phyloP scores from a whole-genome alignment of 1,284 basidiomycete species.

The Paramarasmius palmivorus region DNA sequence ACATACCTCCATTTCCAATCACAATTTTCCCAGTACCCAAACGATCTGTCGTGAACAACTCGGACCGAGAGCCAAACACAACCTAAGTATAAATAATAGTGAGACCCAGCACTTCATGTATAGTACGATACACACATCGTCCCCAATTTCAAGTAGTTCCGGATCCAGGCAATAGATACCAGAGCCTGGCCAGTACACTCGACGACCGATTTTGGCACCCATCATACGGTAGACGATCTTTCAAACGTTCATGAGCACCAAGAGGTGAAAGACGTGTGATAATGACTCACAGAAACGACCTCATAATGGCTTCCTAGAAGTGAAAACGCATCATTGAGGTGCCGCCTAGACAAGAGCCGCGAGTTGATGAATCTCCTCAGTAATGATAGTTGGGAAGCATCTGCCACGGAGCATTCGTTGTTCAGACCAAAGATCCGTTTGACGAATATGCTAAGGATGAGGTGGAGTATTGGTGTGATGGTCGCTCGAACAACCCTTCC shows the following conservation, averaged over 20 bases:
- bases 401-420: constrained; percentile 24
- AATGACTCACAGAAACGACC: constrained; percentile 35
- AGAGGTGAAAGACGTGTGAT: neutral
- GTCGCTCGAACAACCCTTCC: constrained; percentile 39
- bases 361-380: constrained; percentile 41
- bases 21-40: constrained; percentile 38
- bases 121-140: constrained; percentile 34
- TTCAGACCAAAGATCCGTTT: constrained; percentile 43
- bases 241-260: neutral
- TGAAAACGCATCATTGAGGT: constrained; percentile 36
- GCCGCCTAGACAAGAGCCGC: constrained; percentile 34
- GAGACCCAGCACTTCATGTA: neutral
- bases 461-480: constrained; percentile 36
- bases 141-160: constrained; percentile 45
- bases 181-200: constrained; percentile 50
- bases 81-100: constrained; percentile 17
- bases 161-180: constrained; percentile 46
- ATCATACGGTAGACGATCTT: constrained; percentile 41
- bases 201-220: constrained; percentile 46
- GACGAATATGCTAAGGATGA: constrained; percentile 38
- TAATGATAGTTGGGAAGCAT: constrained; percentile 31
- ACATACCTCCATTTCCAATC: constrained; percentile 32
- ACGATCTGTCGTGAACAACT: constrained; percentile 43
- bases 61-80: constrained; percentile 47
- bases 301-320: constrained; percentile 46